phyloP scores from a whole-genome alignment of 768 basidiomycete genomes.

The Naganishia vaughanmartiniae region DNA sequence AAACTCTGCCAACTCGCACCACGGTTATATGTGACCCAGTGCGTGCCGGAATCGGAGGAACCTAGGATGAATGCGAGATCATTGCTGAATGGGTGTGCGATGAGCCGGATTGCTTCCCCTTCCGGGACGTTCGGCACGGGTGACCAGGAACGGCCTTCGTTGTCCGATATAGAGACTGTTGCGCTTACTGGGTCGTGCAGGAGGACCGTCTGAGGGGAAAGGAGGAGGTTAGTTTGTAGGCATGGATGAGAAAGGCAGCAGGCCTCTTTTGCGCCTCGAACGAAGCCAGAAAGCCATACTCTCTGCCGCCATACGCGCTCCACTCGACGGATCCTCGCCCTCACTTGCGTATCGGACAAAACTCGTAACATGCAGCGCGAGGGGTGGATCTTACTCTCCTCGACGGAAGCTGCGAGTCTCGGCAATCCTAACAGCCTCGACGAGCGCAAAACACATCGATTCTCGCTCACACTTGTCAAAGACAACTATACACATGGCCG shows the following conservation, averaged over 20 bases:
- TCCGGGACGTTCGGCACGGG: constrained; percentile 58
- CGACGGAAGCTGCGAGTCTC: too few relatives aligned
- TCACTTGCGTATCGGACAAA: too few relatives aligned
- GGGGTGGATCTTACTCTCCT: too few relatives aligned
- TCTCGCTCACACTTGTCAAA: too few relatives aligned
- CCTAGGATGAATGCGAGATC: constrained; percentile 81
- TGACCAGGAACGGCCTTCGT: constrained; percentile 79
- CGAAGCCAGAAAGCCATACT: too few relatives aligned
- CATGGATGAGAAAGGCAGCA: neutral
- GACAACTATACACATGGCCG: too few relatives aligned
- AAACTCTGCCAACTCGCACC: constrained; percentile 86
- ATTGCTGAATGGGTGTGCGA: constrained; percentile 84
- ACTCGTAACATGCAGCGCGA: too few relatives aligned
- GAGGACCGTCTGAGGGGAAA: constrained; percentile 61
- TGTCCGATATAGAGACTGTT: constrained; percentile 70
- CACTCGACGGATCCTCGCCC: too few relatives aligned
- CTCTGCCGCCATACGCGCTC: too few relatives aligned
- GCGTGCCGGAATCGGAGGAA: constrained; percentile 61
- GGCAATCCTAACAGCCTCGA: too few relatives aligned
- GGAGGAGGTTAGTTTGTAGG: neutral
- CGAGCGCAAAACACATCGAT: too few relatives aligned
- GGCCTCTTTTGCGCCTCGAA: too few relatives aligned
- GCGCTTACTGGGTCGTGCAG: constrained; percentile 73
- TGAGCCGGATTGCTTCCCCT: constrained; percentile 66
- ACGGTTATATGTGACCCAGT: constrained; percentile 84